Evolutionary conservation across 805 yeast species (phyloP), one percentile per base, ranked within the genome.

Genomic region (Pichia deserticola): DNA sequence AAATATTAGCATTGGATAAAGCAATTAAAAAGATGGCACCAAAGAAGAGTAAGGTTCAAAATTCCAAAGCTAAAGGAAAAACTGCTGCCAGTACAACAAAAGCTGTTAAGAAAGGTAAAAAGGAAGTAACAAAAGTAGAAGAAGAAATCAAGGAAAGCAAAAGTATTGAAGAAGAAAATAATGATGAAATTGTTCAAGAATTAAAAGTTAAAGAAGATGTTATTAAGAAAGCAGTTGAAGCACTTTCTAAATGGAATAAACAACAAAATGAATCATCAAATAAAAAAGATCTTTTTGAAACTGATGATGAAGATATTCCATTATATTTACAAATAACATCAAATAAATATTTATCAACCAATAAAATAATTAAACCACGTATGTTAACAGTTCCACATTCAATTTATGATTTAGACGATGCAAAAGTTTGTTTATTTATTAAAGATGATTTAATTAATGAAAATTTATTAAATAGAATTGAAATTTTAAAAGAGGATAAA

Each of bases 311-410:
- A 10, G 77, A 73, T 41, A 76, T 76, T 41, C 68, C 72, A 38
- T 64, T 88, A 45, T 82, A 73, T 59, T 68, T 89, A 49, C 82
- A 81, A 52, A 70, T 86, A 39, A 79, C 83, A 34, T 77, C 84
- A 59, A 83, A 82, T 60, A 79, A 82, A 60, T 83, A 77, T 55
- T 79, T 81, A 64, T 69, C 84, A 7, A 71, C 78, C 39, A 80
- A 83, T 64, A 74, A 74, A 36, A 73, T 77, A 44, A 73, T 82
- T 55, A 82, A 82, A 61, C 80, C 84, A 32, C 76, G 74, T 58
- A 54, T 71, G 47, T 67, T 82, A 41, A 57, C 66, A 36, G 64
- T 83, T 45, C 58, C 67, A 53, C 73, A 82, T 60, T 67, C 84
- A 4, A 64, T 79, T 41, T 68, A 71, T 59, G 60, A 67, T 43